These are phyloP conservation scores for Schrenkiella parvula DNA, from an alignment of 345 rosid genomes.

Conservation along the genomic window DNA sequence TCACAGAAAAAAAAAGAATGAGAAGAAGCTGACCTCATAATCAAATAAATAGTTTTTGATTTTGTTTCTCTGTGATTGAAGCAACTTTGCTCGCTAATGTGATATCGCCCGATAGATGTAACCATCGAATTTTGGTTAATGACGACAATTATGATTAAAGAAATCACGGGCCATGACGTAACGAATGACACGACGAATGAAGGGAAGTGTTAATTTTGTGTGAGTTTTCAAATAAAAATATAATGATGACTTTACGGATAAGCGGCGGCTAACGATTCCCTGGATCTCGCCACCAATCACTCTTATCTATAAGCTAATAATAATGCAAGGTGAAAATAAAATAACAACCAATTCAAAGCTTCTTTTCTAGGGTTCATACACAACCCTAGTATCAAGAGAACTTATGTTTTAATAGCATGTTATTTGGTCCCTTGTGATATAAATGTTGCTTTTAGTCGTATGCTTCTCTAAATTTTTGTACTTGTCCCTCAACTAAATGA, in stretches of 20 bases:
- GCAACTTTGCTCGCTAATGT: background rate
- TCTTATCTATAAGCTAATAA: background rate
- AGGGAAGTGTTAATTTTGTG: background rate
- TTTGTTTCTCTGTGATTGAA: background rate
- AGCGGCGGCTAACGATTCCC: constrained; percentile 36
- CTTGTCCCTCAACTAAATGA: background rate
- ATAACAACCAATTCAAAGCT: background rate
- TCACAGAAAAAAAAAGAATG: background rate
- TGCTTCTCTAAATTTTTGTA: background rate
- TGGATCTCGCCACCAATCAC: constrained; percentile 37
- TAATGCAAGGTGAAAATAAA: background rate
- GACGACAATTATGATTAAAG: constrained; percentile 4
- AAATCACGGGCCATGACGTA: background rate
- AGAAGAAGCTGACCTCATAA: background rate
- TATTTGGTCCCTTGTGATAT: background rate
- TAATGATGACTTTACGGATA: constrained; percentile 1
- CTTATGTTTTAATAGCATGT: background rate
- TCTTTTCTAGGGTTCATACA: constrained; percentile 12
- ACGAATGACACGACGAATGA: background rate
- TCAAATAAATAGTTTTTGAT: background rate
- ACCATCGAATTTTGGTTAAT: constrained; percentile 20
- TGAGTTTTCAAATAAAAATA: background rate
- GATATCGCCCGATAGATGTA: constrained; percentile 8
- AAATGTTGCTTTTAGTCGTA: background rate
- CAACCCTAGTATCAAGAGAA: constrained; percentile 1